Evolutionary conservation across 805 yeast genomes (phyloP), one percentile per base, ranked within the genome.

Genomic region (Candida montana): DNA sequence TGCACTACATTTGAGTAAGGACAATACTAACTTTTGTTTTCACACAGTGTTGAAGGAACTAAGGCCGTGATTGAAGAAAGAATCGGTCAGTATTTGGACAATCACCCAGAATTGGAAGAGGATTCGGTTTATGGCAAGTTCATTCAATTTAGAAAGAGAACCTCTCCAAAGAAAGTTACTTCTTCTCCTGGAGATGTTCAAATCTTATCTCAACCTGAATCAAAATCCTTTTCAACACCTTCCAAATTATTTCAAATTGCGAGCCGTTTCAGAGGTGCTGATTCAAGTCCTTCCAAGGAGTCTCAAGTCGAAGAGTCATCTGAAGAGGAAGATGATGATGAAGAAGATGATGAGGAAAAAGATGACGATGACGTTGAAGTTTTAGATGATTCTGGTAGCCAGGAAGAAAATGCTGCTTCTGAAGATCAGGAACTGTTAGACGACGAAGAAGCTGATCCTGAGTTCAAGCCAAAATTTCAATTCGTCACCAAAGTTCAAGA

Each of bases 81-180:
- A 47, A 41, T 61, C 19, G 31, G 37, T 30, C 49, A 37, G 31
- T 53, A 57, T 42, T 53, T 61, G 37, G 60, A 58, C 40, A 46
- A 48, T 42, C 57, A 61, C 39, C 65, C 65, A 15, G 62, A 58
- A 45, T 53, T 61, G 45, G 59, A 49, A 35, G 48, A 45, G 17
- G 50, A 50, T 32, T 35, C 36, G 1, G 44, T 46, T 10, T 61
- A 44, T 43, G 47, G 36, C 36, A 61, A 55, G 39, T 61, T 34
- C 33, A 52, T 53, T 21, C 40, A 32, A n/a, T 55, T 50, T 40
- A 54, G 60, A 51, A 47, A 46, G 47, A 59, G 43, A 48, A 41
- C 39, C 30, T 57, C 63, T 18, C 62, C 63, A 42, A 48, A 33
- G 32, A 58, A 58, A 46, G 30, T 46, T 13, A 37, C 49, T 12